A percentile compares a stretch with the other conserved stretches of the same genome.
phyloP scores from a whole-genome alignment of 2,329 filamentous ascomycete genomes.

The Beauveria pseudobassiana region DNA sequence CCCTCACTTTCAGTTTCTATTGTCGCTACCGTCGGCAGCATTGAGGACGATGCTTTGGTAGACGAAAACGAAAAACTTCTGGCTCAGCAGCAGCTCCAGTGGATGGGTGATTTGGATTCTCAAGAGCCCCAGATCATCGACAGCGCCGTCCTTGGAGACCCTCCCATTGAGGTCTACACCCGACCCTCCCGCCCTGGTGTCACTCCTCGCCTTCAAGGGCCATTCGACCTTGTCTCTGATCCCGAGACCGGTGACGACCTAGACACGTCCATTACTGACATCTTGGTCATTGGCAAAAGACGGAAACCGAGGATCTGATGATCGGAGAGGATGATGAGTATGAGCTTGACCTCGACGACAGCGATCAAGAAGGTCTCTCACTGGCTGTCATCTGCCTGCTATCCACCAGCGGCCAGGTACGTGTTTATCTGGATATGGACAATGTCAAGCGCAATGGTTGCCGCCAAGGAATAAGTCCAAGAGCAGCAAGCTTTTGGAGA shows the following conservation, averaged over 20 bases:
- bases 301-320: constrained; percentile 53
- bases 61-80: constrained; percentile 47
- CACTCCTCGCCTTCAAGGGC: constrained; percentile 54
- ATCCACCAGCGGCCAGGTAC: constrained; percentile 52
- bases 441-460: constrained; percentile 61
- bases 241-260: constrained; percentile 50
- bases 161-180: constrained; percentile 46
- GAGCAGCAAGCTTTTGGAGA: constrained; percentile 31
- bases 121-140: constrained; percentile 54
- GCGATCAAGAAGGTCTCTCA: constrained; percentile 53
- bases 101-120: constrained; percentile 59
- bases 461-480: constrained; percentile 48
- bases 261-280: constrained; percentile 52
- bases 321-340: constrained; percentile 56
- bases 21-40: constrained; percentile 60
- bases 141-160: constrained; percentile 35
- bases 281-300: constrained; percentile 56
- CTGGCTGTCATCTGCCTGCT: constrained; percentile 52
- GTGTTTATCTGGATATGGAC: constrained; percentile 54
- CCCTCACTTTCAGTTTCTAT: constrained; percentile 78
- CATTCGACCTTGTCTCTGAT: constrained; percentile 50
- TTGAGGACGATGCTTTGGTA: constrained; percentile 51
- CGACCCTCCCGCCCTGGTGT: constrained; percentile 50
- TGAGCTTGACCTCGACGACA: constrained; percentile 49
- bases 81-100: constrained; percentile 57